Conservation (phyloP, 2,329 filamentous ascomycete species). For the Pseudogymnoascus sp. region DNA sequence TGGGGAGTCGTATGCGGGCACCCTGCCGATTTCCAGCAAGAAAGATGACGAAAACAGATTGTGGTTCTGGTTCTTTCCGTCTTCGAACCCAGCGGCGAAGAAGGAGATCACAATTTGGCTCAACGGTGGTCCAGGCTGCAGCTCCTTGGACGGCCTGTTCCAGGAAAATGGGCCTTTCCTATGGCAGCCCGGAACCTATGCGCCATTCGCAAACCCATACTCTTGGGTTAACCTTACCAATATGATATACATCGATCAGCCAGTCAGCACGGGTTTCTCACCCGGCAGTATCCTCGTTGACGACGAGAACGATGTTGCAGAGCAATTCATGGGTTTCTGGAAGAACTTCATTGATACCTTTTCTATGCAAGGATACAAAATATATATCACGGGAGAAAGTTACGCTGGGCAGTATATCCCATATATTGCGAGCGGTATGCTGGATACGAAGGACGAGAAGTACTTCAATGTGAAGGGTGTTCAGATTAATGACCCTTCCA, state of each 20-base stretch:
- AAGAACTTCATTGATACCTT: conserved; percentile 58
- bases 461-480: conserved; percentile 55
- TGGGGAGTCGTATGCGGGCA: conserved; percentile 28
- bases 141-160: conserved; percentile 55
- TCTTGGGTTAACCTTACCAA: conserved; percentile 55
- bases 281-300: conserved; percentile 46
- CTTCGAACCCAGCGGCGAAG: conserved; percentile 38
- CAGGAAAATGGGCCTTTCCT: conserved; percentile 46
- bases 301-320: conserved; percentile 46
- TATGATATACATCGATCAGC: conserved; percentile 45
- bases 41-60: conserved; percentile 39
- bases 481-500: conserved; percentile 55
- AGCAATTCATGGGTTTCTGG: conserved; percentile 54
- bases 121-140: conserved; percentile 57
- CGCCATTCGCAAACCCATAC: conserved; percentile 24
- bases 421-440: conserved; percentile 46
- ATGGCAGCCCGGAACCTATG: conserved; percentile 18
- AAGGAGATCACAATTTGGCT: conserved; percentile 53
- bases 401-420: conserved; percentile 45
- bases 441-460: conserved; percentile 41
- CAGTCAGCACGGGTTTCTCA: conserved; percentile 42
- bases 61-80: conserved; percentile 53
- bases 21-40: conserved; percentile 46
- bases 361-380: conserved; percentile 46
- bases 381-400: conserved; percentile 60